Percentiles rank a stretch among this genome's conserved stretches.
Conservation (phyloP, 2,329 filamentous ascomycete genomes). For the Microthyrium microscopicum region DNA sequence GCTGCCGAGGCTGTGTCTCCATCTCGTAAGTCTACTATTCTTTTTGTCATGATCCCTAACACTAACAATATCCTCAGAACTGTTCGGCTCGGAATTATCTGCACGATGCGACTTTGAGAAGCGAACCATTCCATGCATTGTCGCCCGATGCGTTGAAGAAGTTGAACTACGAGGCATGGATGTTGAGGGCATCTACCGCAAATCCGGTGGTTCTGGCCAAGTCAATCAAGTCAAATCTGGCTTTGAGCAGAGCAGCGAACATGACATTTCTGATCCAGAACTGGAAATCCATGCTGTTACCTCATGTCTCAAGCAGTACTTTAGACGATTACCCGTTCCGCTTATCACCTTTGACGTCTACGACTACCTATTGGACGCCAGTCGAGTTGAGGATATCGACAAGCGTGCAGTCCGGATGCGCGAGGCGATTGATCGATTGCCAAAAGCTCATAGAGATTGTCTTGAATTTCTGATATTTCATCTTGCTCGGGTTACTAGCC, state of each 20-base stretch:
- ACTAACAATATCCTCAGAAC: conserved; percentile 25
- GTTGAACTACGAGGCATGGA: conserved; percentile 92
- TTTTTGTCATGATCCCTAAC: neutral
- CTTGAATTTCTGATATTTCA: conserved; percentile 92
- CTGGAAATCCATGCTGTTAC: conserved; percentile 94
- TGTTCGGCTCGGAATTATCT: conserved; percentile 82
- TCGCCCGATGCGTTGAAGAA: conserved; percentile 89
- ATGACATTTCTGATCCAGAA: conserved; percentile 82
- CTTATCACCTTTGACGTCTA: conserved; percentile 88
- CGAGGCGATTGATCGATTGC: conserved; percentile 60
- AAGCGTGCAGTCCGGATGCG: conserved; percentile 58
- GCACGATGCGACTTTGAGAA: conserved; percentile 79
- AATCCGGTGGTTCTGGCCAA: conserved; percentile 84
- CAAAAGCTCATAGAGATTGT: conserved; percentile 69
- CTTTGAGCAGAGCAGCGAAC: conserved; percentile 73
- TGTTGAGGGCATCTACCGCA: conserved; percentile 92
- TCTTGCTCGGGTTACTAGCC: conserved; percentile 66
- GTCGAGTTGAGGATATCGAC: conserved; percentile 40
- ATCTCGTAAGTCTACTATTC: neutral
- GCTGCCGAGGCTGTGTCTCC: conserved; percentile 15
- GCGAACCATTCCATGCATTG: conserved; percentile 74
- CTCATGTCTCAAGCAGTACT: conserved; percentile 92
- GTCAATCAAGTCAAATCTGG: conserved; percentile 81
- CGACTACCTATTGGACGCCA: conserved; percentile 70
- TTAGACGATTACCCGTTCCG: conserved; percentile 78